A percentile compares a stretch with the other conserved stretches of the same genome.
phyloP scores from a whole-genome alignment of 257 asterid genomes.

The Solanum boliviense region DNA sequence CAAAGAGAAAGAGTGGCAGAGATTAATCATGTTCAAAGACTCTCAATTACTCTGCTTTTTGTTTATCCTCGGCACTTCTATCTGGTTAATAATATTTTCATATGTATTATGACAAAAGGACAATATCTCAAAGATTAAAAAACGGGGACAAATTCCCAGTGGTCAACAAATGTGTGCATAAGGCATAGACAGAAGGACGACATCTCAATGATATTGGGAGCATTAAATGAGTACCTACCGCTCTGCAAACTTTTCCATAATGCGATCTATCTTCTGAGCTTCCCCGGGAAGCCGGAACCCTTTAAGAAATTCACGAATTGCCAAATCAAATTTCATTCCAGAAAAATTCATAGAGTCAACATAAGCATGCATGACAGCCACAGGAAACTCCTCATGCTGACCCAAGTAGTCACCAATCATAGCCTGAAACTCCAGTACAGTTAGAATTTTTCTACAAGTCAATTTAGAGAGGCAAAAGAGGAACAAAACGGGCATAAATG shows the following conservation, averaged over 20 bases:
- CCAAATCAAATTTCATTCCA: conserved; percentile 81
- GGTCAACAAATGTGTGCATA: background rate
- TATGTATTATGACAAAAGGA: background rate
- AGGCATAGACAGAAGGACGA: background rate
- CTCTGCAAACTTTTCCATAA: conserved; percentile 98
- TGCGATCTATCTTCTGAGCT: conserved; percentile 99
- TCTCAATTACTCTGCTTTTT: background rate
- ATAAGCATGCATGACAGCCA: conserved; percentile 96
- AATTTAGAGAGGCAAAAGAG: conserved; percentile 1
- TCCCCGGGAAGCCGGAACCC: conserved; percentile 99
- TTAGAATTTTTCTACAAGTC: conserved; percentile 11
- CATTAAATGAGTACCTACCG: conserved; percentile 38
- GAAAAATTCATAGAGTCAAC: conserved; percentile 88
- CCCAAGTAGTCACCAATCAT: conserved; percentile 95
- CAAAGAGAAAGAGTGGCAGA: background rate
- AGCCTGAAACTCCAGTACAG: conserved; percentile 37
- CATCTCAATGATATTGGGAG: background rate
- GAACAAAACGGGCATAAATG: background rate
- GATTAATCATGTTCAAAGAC: background rate
- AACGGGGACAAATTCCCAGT: background rate
- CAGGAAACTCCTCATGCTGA: conserved; percentile 96
- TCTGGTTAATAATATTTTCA: background rate
- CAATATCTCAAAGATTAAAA: background rate
- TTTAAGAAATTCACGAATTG: conserved; percentile 90
- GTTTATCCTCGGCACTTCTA: background rate